Conservation (phyloP, 257 asterid species). For the Nicotiana benthamiana region DNA sequence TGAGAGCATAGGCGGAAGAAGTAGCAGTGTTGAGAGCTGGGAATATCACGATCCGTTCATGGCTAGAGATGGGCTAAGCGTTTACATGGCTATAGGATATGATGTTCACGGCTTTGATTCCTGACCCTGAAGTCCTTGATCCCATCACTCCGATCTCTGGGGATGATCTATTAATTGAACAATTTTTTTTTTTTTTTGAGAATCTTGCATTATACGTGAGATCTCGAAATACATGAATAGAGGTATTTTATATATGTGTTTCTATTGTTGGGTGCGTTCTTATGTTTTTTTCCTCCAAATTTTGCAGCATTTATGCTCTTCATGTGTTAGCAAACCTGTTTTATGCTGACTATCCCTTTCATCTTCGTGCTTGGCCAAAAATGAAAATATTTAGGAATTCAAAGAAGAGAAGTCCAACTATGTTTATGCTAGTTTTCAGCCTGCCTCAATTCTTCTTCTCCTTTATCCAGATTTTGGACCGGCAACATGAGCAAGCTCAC, state of each 20-base stretch:
- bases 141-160: neutral
- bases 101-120: neutral
- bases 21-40: slow-evolving; percentile 73
- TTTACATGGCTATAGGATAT: slow-evolving; percentile 71
- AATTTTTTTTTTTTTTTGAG: neutral
- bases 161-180: neutral
- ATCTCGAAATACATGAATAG: neutral
- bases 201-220: neutral
- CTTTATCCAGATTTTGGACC: too few species aligned
- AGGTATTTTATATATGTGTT: neutral
- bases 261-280: neutral
- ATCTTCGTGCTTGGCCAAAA: neutral
- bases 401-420: neutral
- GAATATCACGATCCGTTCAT: slow-evolving; percentile 76
- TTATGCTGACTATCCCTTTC: neutral
- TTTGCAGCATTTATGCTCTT: neutral
- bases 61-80: slow-evolving; percentile 99
- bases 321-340: neutral
- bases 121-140: slow-evolving; percentile 5
- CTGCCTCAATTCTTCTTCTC: too few species aligned
- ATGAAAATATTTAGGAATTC: neutral
- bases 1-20: slow-evolving; percentile 38
- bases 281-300: neutral
- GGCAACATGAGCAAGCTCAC: too few species aligned
- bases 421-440: neutral